Evolutionary conservation across 345 rosid genomes (phyloP).

Genomic region (Pugionium dolabratum): DNA sequence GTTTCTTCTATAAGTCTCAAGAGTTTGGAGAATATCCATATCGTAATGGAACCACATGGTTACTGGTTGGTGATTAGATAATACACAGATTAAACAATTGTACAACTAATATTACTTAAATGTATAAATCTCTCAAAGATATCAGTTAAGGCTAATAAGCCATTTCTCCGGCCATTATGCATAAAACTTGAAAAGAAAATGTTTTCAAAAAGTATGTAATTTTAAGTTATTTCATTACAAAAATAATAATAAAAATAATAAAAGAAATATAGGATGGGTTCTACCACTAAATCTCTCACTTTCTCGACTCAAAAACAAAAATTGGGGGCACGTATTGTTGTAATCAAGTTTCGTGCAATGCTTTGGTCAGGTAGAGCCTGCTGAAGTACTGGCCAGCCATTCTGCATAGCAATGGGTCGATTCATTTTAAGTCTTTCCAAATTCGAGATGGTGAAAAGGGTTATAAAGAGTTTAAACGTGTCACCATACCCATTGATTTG

Average conservation of each 20-base stretch:
- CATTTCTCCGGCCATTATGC: neutral
- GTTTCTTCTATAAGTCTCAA: too few species aligned
- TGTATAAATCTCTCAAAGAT: neutral
- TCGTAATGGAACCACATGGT: too few species aligned
- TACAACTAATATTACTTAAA: too few species aligned
- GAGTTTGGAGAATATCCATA: too few species aligned
- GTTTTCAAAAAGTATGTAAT: neutral
- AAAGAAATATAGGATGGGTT: constrained; percentile 19
- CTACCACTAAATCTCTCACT: constrained; percentile 11
- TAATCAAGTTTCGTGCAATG: constrained; percentile 71
- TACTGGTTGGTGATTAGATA: too few species aligned
- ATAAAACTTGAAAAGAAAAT: neutral
- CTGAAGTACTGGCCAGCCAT: constrained; percentile 94
- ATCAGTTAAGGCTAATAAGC: neutral
- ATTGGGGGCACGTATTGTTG: neutral
- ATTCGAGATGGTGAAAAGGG: neutral
- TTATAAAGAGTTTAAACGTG: neutral
- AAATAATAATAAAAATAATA: neutral
- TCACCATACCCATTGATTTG: constrained; percentile 89
- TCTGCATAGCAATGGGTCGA: constrained; percentile 46
- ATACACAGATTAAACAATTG: too few species aligned
- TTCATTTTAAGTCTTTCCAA: neutral
- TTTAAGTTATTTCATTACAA: constrained; percentile 12
- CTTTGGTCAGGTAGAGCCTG: constrained; percentile 77
- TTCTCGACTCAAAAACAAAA: constrained; percentile 23